These are phyloP conservation scores for Elsinoe arachidis DNA, from an alignment of 2,329 filamentous ascomycete species.

Conservation along the genomic window DNA sequence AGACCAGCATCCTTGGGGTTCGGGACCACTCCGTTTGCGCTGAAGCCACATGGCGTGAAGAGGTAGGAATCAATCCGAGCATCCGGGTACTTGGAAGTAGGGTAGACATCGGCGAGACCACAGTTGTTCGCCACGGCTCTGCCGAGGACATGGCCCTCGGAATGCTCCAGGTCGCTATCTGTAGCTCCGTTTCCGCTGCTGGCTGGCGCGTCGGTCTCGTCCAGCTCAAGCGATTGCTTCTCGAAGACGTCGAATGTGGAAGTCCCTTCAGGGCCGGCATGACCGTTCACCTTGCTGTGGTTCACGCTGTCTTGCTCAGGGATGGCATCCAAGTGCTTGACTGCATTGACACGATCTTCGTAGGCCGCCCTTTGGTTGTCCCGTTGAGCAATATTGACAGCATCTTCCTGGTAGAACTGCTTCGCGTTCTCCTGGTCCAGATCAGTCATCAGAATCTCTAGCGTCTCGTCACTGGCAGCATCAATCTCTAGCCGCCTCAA, in stretches of 20 bases:
- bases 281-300: conserved; percentile 27
- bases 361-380: conserved; percentile 62
- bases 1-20: conserved; percentile 46
- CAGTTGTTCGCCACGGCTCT: conserved; percentile 86
- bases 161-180: conserved; percentile 30
- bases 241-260: conserved; percentile 73
- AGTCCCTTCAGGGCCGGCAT: conserved; percentile 20
- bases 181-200: conserved; percentile 33
- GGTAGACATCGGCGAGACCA: conserved; percentile 83
- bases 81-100: conserved; percentile 77
- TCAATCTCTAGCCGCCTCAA: conserved; percentile 25
- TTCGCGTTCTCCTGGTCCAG: conserved; percentile 57
- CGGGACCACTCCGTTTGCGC: conserved; percentile 90
- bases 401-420: conserved; percentile 66
- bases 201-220: conserved; percentile 45
- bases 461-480: conserved; percentile 61
- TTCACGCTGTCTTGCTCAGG: conserved; percentile 39
- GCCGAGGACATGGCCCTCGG: conserved; percentile 87
- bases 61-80: conserved; percentile 91
- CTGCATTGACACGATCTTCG: conserved; percentile 52
- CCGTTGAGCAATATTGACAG: conserved; percentile 82
- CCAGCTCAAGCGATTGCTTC: conserved; percentile 57
- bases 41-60: conserved; percentile 94
- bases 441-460: conserved; percentile 62
- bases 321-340: conserved; percentile 52